phyloP scores from a whole-genome alignment of 805 yeast species.

The Huiozyma naganishii region DNA sequence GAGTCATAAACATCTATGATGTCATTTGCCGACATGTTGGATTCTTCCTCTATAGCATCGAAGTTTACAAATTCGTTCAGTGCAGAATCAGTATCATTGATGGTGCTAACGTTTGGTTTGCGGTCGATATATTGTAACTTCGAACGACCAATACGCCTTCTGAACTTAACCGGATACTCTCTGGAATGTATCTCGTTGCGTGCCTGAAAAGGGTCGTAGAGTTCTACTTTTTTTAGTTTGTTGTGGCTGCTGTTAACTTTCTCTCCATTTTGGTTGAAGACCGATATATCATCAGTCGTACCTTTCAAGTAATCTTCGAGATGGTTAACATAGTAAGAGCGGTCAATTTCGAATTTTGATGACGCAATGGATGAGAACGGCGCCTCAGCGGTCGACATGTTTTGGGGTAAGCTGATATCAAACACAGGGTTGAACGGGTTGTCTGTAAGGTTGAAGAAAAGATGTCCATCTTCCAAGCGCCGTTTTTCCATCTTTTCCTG shows the following conservation, averaged over 20 bases:
- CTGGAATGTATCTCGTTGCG: slow-evolving; percentile 26
- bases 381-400: slow-evolving; percentile 48
- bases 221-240: slow-evolving; percentile 26
- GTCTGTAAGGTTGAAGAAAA: slow-evolving; percentile 78
- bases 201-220: slow-evolving; percentile 28
- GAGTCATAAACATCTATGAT: slow-evolving; percentile 37
- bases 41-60: slow-evolving; percentile 25
- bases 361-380: slow-evolving; percentile 76
- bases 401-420: slow-evolving; percentile 48
- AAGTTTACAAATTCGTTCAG: slow-evolving; percentile 34
- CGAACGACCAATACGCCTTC: slow-evolving; percentile 67
- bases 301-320: slow-evolving; percentile 24
- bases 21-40: slow-evolving; percentile 10
- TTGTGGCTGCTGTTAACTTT: slow-evolving; percentile 12
- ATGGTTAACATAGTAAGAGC: slow-evolving; percentile 37
- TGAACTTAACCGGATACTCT: slow-evolving; percentile 43
- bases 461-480: slow-evolving; percentile 52
- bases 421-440: slow-evolving; percentile 76
- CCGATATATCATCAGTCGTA: slow-evolving; percentile 14
- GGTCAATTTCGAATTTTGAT: slow-evolving; percentile 52
- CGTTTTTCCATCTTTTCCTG: slow-evolving; percentile 70
- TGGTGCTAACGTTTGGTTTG: slow-evolving; percentile 35
- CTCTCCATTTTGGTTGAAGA: slow-evolving; percentile 25
- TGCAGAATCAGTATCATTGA: slow-evolving; percentile 22
- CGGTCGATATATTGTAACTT: slow-evolving; percentile 69